A percentile compares a stretch with the other conserved stretches of the same genome.
Evolutionary conservation across 2,329 filamentous ascomycete genomes (phyloP).

Genomic region (Pseudovirgaria hyperparasitica): DNA sequence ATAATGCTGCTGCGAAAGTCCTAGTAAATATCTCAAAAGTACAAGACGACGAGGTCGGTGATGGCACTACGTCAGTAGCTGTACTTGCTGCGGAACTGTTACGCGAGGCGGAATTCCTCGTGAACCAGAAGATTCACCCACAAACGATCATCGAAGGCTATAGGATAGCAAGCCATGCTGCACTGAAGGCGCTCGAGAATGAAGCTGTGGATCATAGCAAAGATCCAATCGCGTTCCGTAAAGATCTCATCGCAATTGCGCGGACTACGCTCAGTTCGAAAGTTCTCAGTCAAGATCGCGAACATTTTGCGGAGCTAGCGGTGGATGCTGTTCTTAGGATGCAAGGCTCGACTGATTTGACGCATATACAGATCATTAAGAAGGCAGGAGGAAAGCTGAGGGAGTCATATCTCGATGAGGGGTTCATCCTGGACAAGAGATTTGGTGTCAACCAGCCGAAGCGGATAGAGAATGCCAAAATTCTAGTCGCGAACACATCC

Average conservation of each 20-base stretch:
- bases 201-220: constrained; percentile 83
- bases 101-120: constrained; percentile 90
- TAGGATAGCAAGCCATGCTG: constrained; percentile 87
- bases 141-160: constrained; percentile 99
- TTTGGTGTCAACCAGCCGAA: constrained; percentile 98
- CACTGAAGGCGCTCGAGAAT: constrained; percentile 70
- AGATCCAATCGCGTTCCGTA: constrained; percentile 69
- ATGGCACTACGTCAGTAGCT: constrained; percentile 95
- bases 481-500: constrained; percentile 90
- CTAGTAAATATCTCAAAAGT: constrained; percentile 99
- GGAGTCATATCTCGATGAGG: constrained; percentile 95
- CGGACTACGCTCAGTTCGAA: constrained; percentile 95
- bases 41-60: constrained; percentile 95
- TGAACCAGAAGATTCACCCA: constrained; percentile 96
- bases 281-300: constrained; percentile 84
- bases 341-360: constrained; percentile 82
- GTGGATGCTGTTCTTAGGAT: constrained; percentile 84
- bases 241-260: constrained; percentile 82
- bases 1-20: constrained; percentile 96
- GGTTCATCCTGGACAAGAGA: constrained; percentile 98
- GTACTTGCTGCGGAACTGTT: constrained; percentile 91
- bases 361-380: constrained; percentile 98
- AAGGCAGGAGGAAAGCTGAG: constrained; percentile 95
- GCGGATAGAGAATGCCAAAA: constrained; percentile 94
- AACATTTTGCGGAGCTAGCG: constrained; percentile 81